Evolutionary conservation across 2,329 filamentous ascomycete genomes (phyloP), one percentile per base, ranked within the genome.

Genomic region (Colletotrichum siamense): DNA sequence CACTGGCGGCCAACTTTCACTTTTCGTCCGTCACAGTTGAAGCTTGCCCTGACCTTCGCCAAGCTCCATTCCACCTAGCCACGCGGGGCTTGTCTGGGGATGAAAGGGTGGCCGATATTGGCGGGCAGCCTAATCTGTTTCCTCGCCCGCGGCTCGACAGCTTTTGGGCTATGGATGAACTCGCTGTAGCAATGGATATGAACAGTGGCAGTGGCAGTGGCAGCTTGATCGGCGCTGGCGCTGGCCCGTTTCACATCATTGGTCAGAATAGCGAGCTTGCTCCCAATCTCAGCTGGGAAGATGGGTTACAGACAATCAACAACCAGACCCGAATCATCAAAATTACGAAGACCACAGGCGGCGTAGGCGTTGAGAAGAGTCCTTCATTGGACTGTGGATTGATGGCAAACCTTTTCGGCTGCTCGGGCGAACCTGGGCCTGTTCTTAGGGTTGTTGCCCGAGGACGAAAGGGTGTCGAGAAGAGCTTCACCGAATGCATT

Each of bases 401-500:
- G 10, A 88, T 88, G 87, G 82, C 82, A 44, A 88, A 88, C 69
- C 78, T 88, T 0, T 86, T 84, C 63, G 85, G 86, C 0, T 86
- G 81, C 0, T 73, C 78, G 4, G 86, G 86, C 1, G 32, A 79
- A 1, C 32, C 81, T 0, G 86, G 86, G 0, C 80, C 81, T 0
- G 82, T 86, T 0, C 68, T 88, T 3, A 85, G 84, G 52, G 78
- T 88, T 16, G 83, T 77, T 1, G 86, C 84, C 0, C 79, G 79
- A 8, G 78, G 77, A 3, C 81, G 86, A 0, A 75, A 74, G 13
- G 80, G 76, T 2, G 22, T 28, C 16, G 74, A 76, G 61, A 79
- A 68, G 30, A 86, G 82, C 68, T 85, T 86, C 64, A 82, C 83
- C 1, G 82, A 83, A 30, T 79, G 80, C 18, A 82, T 87, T 22